These are phyloP conservation scores for Gossypium longicalyx DNA, from an alignment of 345 rosid genomes.

Conservation along the genomic window DNA sequence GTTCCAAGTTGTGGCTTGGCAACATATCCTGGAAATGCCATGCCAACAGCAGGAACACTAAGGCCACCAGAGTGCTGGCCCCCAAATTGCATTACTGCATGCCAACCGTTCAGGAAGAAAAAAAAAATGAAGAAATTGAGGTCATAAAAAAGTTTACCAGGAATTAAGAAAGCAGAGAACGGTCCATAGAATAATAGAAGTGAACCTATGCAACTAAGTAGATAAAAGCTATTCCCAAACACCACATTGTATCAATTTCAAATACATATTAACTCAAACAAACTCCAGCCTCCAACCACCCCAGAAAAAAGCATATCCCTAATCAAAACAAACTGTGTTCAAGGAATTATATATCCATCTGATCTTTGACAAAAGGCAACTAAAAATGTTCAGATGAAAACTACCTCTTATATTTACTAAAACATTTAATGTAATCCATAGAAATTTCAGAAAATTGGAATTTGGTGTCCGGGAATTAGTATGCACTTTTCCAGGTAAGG, in stretches of 20 bases:
- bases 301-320: not conserved
- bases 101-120: slow-evolving; percentile 15
- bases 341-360: not conserved
- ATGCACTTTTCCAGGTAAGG: not conserved
- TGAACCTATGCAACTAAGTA: not conserved
- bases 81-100: slow-evolving; percentile 82
- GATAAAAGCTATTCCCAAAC: not conserved
- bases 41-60: slow-evolving; percentile 88
- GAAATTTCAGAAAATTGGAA: not conserved
- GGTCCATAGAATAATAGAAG: not conserved
- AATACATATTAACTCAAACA: not conserved
- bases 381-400: not conserved
- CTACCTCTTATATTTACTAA: not conserved
- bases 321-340: not conserved
- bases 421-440: not conserved
- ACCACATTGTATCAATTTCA: not conserved
- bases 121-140: not conserved
- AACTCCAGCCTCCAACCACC: not conserved
- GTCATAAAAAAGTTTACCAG: not conserved
- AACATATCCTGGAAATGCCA: slow-evolving; percentile 95
- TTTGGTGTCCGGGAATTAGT: not conserved
- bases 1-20: slow-evolving; percentile 74
- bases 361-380: not conserved
- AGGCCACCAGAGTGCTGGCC: slow-evolving; percentile 85
- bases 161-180: not conserved